Percentiles rank a stretch among this genome's conserved stretches.
Evolutionary conservation across 2,329 filamentous ascomycete species (phyloP).

Genomic region (Myriosclerotinia duriaeana): DNA sequence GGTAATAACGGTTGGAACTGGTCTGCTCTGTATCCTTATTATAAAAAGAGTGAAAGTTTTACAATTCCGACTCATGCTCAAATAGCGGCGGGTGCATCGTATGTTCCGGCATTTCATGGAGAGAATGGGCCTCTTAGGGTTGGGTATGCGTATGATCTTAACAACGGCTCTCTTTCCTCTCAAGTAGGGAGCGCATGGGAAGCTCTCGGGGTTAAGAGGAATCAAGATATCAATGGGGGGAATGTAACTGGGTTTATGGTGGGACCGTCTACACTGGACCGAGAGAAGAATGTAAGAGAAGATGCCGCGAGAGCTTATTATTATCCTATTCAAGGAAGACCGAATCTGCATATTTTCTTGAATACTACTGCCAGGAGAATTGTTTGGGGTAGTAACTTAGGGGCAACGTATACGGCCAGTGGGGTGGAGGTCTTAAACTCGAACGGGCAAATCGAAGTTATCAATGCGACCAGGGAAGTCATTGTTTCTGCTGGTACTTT

Average conservation of each 20-base stretch:
- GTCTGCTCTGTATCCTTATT: constrained; percentile 46
- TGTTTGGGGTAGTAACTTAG: constrained; percentile 24
- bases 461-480: constrained; percentile 38
- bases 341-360: constrained; percentile 29
- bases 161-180: constrained; percentile 22
- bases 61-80: constrained; percentile 31
- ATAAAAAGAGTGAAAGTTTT: constrained; percentile 42
- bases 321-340: constrained; percentile 27
- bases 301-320: constrained; percentile 32
- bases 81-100: constrained; percentile 23
- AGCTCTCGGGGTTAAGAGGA: constrained; percentile 24
- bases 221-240: constrained; percentile 28
- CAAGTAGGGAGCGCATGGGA: constrained; percentile 23
- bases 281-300: constrained; percentile 30
- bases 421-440: constrained; percentile 33
- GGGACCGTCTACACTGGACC: constrained; percentile 32
- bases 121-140: constrained; percentile 27
- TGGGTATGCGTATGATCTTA: constrained; percentile 29
- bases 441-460: constrained; percentile 25
- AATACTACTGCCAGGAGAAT: constrained; percentile 28
- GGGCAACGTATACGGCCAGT: constrained; percentile 42
- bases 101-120: constrained; percentile 26
- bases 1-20: constrained; percentile 48
- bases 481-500: constrained; percentile 38
- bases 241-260: constrained; percentile 27